Conservation (phyloP, 345 rosid species). For the Populus ilicifolia region DNA sequence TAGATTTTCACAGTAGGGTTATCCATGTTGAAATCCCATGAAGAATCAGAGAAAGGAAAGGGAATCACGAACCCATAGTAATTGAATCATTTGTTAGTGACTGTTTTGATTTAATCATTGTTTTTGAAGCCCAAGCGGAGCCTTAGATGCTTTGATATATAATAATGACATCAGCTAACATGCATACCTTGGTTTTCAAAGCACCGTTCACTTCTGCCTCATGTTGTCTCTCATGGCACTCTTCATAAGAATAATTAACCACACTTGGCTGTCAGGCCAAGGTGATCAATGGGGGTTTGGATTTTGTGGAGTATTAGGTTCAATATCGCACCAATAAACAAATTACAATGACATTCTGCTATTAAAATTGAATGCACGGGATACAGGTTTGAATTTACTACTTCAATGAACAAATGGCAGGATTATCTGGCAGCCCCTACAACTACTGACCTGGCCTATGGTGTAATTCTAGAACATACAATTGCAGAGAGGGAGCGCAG, state of each 20-base stretch:
- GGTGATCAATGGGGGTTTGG: neutral
- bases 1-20: neutral
- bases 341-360: neutral
- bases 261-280: neutral
- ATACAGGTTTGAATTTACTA: conserved; percentile 14
- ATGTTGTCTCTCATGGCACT: neutral
- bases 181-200: neutral
- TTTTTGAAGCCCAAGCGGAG: neutral
- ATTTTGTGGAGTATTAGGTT: neutral
- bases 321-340: neutral
- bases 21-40: neutral
- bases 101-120: neutral
- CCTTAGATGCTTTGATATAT: neutral
- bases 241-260: neutral
- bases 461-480: conserved; percentile 85
- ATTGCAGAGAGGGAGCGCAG: conserved; percentile 97
- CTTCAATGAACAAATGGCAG: conserved; percentile 39
- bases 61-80: neutral
- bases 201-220: neutral
- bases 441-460: conserved; percentile 80
- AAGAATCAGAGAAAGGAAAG: neutral
- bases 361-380: neutral
- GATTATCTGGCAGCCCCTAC: conserved; percentile 77
- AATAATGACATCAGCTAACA: neutral
- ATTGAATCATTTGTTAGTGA: neutral